Conservation (phyloP, 169 alveolate species). For the Plasmodium gallinaceum region DNA sequence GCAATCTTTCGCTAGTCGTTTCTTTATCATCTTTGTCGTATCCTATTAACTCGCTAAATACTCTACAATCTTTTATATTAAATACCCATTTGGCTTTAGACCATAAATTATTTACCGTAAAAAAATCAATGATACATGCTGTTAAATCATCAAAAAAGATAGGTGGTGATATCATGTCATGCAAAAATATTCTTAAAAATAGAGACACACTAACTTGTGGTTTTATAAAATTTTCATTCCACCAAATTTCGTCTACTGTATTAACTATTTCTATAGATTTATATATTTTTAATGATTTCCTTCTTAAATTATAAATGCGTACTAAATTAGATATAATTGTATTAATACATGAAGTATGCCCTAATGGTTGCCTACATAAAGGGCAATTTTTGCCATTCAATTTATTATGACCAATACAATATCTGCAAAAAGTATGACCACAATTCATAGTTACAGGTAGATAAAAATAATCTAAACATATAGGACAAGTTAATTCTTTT, state of each 20-base stretch:
- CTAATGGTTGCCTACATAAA: constrained; percentile 90
- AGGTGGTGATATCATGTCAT: constrained; percentile 83
- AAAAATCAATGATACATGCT: constrained; percentile 83
- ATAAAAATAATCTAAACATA: constrained; percentile 90
- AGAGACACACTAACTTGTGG: constrained; percentile 84
- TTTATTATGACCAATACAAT: constrained; percentile 89
- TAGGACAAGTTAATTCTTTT: constrained; percentile 91
- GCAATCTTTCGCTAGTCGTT: constrained; percentile 78
- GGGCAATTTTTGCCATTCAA: constrained; percentile 89
- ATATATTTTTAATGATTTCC: constrained; percentile 64
- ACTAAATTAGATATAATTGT: constrained; percentile 88
- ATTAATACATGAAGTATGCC: constrained; percentile 85
- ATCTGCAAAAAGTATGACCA: constrained; percentile 94
- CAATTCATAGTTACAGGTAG: constrained; percentile 92
- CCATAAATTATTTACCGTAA: constrained; percentile 81
- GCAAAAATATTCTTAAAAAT: constrained; percentile 83
- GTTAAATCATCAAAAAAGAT: constrained; percentile 87
- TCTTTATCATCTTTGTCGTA: constrained; percentile 74
- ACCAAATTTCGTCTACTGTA: constrained; percentile 84
- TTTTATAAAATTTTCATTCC: constrained; percentile 87
- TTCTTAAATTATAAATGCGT: constrained; percentile 81
- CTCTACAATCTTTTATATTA: constrained; percentile 81
- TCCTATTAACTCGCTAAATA: constrained; percentile 82
- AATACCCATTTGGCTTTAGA: constrained; percentile 84
- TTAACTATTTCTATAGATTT: constrained; percentile 42